phyloP scores from a whole-genome alignment of 768 basidiomycete species.

The Pleurotus djamor region DNA sequence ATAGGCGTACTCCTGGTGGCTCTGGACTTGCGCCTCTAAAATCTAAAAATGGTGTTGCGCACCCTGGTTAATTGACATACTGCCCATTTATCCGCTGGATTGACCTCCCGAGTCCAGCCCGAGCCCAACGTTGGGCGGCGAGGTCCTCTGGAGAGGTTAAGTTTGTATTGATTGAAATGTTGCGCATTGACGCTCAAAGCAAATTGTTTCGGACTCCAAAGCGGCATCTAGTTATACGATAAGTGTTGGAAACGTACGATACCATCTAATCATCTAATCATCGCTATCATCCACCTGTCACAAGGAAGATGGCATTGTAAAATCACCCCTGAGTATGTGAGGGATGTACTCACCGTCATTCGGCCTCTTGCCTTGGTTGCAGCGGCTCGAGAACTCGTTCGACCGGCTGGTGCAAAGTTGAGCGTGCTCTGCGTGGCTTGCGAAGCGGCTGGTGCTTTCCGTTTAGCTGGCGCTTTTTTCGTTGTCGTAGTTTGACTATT shows the following conservation, averaged over 20 bases:
- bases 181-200: too few species aligned
- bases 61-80: too few species aligned
- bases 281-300: constrained; percentile 25
- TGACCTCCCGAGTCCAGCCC: too few species aligned
- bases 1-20: too few species aligned
- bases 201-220: too few species aligned
- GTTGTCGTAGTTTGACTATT: constrained; percentile 27
- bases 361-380: constrained; percentile 66
- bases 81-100: too few species aligned
- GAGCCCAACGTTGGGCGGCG: too few species aligned
- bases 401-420: constrained; percentile 58
- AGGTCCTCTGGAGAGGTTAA: too few species aligned
- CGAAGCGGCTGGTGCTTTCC: constrained; percentile 51
- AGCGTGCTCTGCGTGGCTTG: constrained; percentile 53
- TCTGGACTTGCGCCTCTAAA: too few species aligned
- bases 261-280: constrained; percentile 14
- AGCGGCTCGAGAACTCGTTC: constrained; percentile 61
- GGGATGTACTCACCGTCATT: constrained; percentile 42
- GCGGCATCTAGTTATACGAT: not conserved
- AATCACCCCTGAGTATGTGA: not conserved
- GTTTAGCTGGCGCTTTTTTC: constrained; percentile 43
- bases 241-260: not conserved
- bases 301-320: not conserved
- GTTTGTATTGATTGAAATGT: too few species aligned
- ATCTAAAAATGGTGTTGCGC: too few species aligned